Evolutionary conservation across 106 monocot species (phyloP), one percentile per base, ranked within the genome.

Genomic region (Acanthochlamys bracteata): DNA sequence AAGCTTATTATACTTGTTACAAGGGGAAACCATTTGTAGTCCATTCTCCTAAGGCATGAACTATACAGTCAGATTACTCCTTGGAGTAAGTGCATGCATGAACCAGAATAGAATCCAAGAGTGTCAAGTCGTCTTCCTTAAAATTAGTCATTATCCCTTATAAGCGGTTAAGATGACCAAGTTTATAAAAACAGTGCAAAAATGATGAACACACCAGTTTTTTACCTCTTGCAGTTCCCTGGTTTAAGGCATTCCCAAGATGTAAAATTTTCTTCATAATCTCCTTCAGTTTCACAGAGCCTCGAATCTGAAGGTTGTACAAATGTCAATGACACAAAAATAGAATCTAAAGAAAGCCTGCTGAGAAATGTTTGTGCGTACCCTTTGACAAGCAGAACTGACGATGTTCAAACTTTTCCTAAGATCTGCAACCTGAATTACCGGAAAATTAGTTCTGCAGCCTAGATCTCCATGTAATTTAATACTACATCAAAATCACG

Each of bases 211-310:
- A 6, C 33, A 33, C 6, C 33, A 33, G 15, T 56, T 15, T 41
- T 23, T 57, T 84, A 88, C 88, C 88, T 76, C 81, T 81, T 49
- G 88, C 88, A 78, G 88, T 88, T 47, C 88, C 88, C 64, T 88
- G 88, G 75, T 88, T 88, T 53, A 88, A 75, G 46, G 78, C 78
- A 70, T 88, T 88, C 53, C 88, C 88, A 67, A 88, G 80, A 60
- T 69, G 60, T 59, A 88, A 53, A 66, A 88, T 81, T 71, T 81
- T 88, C 80, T 84, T 88, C 88, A 88, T 84, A 23, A 83, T 73
- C 68, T 88, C 88, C 67, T 84, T 88, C 58, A 88, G 55, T 47
- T 84, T 88, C 41, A 75, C 57, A 63, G 88, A 88, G 73, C 55
- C 75, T 25, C 80, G 74, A 39, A 88, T 75, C 88, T 88, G 75